Evolutionary conservation across 352 stramenopile species (phyloP).

Genomic region (Globisporangium solare): DNA sequence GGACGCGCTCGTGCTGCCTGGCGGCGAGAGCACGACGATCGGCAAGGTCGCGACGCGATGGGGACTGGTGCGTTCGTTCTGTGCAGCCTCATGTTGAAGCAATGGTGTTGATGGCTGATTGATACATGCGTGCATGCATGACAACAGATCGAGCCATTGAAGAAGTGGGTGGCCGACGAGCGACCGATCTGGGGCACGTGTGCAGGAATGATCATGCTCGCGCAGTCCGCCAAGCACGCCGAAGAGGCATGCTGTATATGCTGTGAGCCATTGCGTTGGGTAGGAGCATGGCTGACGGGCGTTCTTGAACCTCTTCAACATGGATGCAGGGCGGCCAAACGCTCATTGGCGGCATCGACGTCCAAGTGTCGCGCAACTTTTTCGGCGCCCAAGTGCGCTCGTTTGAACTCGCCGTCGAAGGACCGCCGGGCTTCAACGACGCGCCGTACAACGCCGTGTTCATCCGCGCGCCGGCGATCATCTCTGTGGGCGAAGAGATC

Average conservation of each 20-base stretch:
- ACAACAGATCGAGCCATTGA: slow-evolving; percentile 64
- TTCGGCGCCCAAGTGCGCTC: slow-evolving; percentile 93
- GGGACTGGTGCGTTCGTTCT: slow-evolving; percentile 40
- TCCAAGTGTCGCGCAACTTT: slow-evolving; percentile 96
- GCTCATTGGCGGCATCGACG: slow-evolving; percentile 93
- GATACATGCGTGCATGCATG: neutral
- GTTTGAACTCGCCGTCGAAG: slow-evolving; percentile 64
- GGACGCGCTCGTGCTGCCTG: slow-evolving; percentile 92
- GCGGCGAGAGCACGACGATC: slow-evolving; percentile 96
- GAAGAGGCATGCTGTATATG: slow-evolving; percentile 61
- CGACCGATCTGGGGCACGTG: slow-evolving; percentile 95
- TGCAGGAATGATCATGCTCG: slow-evolving; percentile 96
- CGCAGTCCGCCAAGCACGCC: slow-evolving; percentile 69
- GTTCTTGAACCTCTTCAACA: slow-evolving; percentile 29
- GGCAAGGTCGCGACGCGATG: slow-evolving; percentile 85
- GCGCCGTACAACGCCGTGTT: slow-evolving; percentile 93
- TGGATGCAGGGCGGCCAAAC: slow-evolving; percentile 80
- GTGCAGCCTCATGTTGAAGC: neutral
- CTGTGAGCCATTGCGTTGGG: neutral
- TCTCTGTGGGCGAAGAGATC: slow-evolving; percentile 86
- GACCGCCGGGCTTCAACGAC: slow-evolving; percentile 45
- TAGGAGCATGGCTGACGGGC: slow-evolving; percentile 10
- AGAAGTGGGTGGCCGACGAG: slow-evolving; percentile 64
- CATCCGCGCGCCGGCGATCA: slow-evolving; percentile 95
- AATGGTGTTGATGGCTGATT: neutral